Base-by-base conservation (phyloP, 352 stramenopile species). In the Globisporangium rhizosaccharum region DNA sequence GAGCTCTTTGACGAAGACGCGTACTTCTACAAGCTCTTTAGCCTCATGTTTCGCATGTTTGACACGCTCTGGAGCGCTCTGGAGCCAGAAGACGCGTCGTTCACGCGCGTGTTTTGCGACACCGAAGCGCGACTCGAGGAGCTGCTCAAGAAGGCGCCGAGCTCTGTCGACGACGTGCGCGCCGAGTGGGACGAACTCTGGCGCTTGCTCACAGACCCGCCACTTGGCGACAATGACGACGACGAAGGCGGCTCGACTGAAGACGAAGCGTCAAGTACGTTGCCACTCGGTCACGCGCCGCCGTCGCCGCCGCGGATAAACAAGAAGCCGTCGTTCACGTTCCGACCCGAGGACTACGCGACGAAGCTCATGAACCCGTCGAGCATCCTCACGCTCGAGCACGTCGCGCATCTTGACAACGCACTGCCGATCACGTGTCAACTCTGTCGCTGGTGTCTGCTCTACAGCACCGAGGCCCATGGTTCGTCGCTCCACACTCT, bases 11-110 rank as follows among this genome's bases (percentile, higher is more conserved):
- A 89, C 26, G 85, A 94, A 57, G 78, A 90, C 12, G 68, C 68
- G 37, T 90, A 87, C 59, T 92, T 94, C 53, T 68, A 78, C 55
- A 90, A 90, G 56, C 58, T 92, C 9, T 94, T 94, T 56, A 70
- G 73, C 56, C 67, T 89, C 37, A 82, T 88, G 70, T 81, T 90
- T 46, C 72, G 87, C 15, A 76, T 92, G 28, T 92, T 88, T 47
- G 79, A 92, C 41, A 68, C 87, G 51, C 65, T 89, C 18, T 93
- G 81, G 81, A 80, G 63, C 59, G 65, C 78, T 6, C 61, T 87
- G 30, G 65, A 75, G 25, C 67, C 74, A n/a, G 79, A 87, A 18
- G 74, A 87, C 48, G 77, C 76, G 11, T 92, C 82, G 5, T 94
- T 94, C 53, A 90, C 79, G 17, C 76, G 82, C 6, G 80, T 92